Percentiles rank a stretch among this genome's conserved stretches.
These are phyloP conservation scores for Eutrema japonicum DNA, from an alignment of 345 rosid species.

Conservation along the genomic window DNA sequence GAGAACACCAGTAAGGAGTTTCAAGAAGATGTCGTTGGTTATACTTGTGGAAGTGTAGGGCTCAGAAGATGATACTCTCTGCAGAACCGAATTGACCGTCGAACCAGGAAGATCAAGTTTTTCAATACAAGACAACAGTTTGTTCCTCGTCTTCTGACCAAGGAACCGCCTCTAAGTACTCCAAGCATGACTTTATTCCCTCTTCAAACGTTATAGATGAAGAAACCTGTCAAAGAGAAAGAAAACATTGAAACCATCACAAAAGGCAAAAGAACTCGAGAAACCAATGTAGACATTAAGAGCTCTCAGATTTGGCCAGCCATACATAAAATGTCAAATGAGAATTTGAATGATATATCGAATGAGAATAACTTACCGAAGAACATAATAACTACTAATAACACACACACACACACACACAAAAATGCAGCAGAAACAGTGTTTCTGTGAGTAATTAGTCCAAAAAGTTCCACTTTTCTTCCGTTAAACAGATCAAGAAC, in stretches of 20 bases:
- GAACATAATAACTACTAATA: background rate
- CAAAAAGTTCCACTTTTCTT: background rate
- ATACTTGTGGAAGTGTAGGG: slow-evolving; percentile 50
- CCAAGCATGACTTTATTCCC: slow-evolving; percentile 68
- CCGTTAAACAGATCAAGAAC: background rate
- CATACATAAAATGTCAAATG: background rate
- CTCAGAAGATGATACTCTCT: slow-evolving; percentile 62
- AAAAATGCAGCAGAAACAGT: too few relatives aligned
- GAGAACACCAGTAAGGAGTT: slow-evolving; percentile 58
- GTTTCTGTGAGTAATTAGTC: background rate
- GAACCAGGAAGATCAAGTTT: slow-evolving; percentile 56
- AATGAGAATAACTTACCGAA: background rate
- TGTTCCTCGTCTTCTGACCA: slow-evolving; percentile 81
- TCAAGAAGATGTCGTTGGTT: slow-evolving; percentile 58
- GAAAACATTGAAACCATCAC: background rate
- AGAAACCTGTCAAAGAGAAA: slow-evolving; percentile 52
- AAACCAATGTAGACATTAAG: background rate
- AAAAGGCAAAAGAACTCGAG: background rate
- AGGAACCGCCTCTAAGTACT: slow-evolving; percentile 77
- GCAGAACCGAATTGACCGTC: slow-evolving; percentile 52
- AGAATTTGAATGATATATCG: background rate
- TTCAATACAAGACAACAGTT: slow-evolving; percentile 51
- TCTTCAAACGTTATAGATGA: slow-evolving; percentile 63
- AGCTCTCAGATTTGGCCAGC: slow-evolving; percentile 1
- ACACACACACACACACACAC: background rate